Percentiles rank a stretch among this genome's conserved stretches.
phyloP scores from a whole-genome alignment of 1,284 basidiomycete genomes.

The Austroboletus niveus region DNA sequence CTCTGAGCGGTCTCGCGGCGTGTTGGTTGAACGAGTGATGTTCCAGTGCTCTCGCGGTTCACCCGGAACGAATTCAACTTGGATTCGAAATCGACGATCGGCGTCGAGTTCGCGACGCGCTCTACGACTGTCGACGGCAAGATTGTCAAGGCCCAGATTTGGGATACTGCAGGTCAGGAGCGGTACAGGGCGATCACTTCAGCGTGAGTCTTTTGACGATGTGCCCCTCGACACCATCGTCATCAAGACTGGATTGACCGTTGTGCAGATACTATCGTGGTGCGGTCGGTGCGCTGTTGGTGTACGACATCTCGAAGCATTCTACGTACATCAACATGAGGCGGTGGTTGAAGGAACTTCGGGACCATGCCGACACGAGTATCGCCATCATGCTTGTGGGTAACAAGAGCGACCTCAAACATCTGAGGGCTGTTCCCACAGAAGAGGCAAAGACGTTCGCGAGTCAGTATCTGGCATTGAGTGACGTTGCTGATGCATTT shows the following conservation, averaged over 20 bases:
- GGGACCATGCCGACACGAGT: slow-evolving; percentile 91
- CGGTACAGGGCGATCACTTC: slow-evolving; percentile 99
- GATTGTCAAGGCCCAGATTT: slow-evolving; percentile 99
- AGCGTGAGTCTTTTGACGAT: slow-evolving; percentile 57
- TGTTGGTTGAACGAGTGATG: slow-evolving; percentile 4
- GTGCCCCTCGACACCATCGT: too few relatives aligned
- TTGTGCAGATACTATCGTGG: slow-evolving; percentile 89
- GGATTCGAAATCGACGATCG: slow-evolving; percentile 98
- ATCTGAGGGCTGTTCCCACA: slow-evolving; percentile 92
- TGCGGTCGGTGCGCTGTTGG: slow-evolving; percentile 89
- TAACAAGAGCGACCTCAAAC: slow-evolving; percentile 98
- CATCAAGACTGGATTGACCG: too few relatives aligned
- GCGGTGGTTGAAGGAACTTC: slow-evolving; percentile 97
- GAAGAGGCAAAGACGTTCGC: slow-evolving; percentile 89
- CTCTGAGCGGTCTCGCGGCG: neutral
- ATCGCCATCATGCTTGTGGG: slow-evolving; percentile 95
- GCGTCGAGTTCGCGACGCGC: slow-evolving; percentile 98
- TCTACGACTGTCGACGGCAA: slow-evolving; percentile 95
- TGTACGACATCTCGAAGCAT: slow-evolving; percentile 95
- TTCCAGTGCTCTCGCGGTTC: slow-evolving; percentile 86
- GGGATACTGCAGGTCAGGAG: slow-evolving; percentile 99
- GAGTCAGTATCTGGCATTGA: slow-evolving; percentile 51
- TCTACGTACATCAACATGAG: slow-evolving; percentile 94
- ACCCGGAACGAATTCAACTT: slow-evolving; percentile 99
- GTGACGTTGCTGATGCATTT: neutral